Conservation (phyloP, 768 basidiomycete genomes). For the Boletellus sp. region DNA sequence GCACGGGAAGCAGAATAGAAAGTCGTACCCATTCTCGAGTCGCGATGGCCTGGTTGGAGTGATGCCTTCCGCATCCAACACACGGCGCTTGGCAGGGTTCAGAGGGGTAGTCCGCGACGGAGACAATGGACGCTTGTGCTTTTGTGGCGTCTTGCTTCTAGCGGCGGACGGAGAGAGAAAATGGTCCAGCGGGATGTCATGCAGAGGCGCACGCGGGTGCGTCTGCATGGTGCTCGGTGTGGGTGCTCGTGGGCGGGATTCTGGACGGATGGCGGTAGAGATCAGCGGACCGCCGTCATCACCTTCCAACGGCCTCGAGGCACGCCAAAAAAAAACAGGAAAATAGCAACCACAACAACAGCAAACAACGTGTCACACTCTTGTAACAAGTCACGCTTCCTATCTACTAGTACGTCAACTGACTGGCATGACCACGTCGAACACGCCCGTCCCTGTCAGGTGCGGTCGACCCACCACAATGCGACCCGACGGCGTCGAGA, state of each 20-base stretch:
- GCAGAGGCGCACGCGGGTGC: conserved; percentile 46
- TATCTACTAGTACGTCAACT: neutral
- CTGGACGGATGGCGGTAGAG: conserved; percentile 12
- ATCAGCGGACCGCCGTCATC: conserved; percentile 27
- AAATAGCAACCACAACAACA: conserved; percentile 21
- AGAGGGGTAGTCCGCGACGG: conserved; percentile 46
- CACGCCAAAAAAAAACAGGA: conserved; percentile 3
- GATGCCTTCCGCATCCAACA: conserved; percentile 51
- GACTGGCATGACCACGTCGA: conserved; percentile 73
- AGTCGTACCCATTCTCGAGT: conserved; percentile 30
- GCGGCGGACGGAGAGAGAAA: conserved; percentile 40
- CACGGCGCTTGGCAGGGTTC: conserved; percentile 68
- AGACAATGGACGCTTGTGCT: conserved; percentile 61
- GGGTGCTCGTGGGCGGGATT: neutral
- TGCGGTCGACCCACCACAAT: conserved; percentile 88
- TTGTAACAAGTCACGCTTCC: conserved; percentile 9
- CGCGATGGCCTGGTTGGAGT: conserved; percentile 35
- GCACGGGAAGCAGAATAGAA: conserved; percentile 19
- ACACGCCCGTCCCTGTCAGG: conserved; percentile 90
- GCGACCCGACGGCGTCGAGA: conserved; percentile 85
- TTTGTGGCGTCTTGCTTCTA: conserved; percentile 24
- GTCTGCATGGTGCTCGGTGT: conserved; percentile 21
- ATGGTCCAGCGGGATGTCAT: conserved; percentile 56
- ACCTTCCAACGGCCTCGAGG: conserved; percentile 17
- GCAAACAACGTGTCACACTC: conserved; percentile 18